Base-by-base conservation (phyloP, 768 basidiomycete species). In the Termitomyces sp. region DNA sequence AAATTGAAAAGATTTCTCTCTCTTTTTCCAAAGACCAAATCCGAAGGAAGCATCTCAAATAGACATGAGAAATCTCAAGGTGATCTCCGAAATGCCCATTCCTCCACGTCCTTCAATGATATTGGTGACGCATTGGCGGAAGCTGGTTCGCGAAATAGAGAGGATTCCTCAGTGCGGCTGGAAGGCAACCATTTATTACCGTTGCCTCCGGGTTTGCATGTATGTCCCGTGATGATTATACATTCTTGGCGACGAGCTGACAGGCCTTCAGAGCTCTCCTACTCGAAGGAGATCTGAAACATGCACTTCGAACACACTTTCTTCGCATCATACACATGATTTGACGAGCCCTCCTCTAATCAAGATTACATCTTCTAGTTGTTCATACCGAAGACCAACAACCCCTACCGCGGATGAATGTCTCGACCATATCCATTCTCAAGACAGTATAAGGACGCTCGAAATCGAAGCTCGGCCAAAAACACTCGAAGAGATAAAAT, bases 401-500 rank as follows among this genome's bases (percentile, higher is more conserved):
- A n/a, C 50, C 18, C 16, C 12, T 15, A 4, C 13, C 6, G 15
- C 49, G 7, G 46, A 44, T 31, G 47, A 50, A 36, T 32, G 3
- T 13, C 39, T 33, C 20, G 15, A 40, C 7, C 38, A 39, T 15
- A 29, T n/a, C 5, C 4, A 29, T n/a, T 12, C 35, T 33, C 22
- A 15, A 22, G 35, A 48, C 10, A 25, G 39, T n/a, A 27, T n/a
- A 20, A 50, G 33, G 20, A 41, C 39, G 20, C 47, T 49, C 9
- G 53, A 56, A 41, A 54, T 53, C 3, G 54, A 57, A 51, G 54
- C 66, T 45, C 68, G 61, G 56, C 68, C 63, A 29, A 70, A 65
- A 51, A 70, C 66, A 29, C 60, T 72, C 3, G 60, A 67, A 50
- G 70, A 74, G 62, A 73, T 73, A 49, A 71, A 70, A 58, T 68